Conservation (phyloP, 305 asterid species). For the Fraxinus latifolia region DNA sequence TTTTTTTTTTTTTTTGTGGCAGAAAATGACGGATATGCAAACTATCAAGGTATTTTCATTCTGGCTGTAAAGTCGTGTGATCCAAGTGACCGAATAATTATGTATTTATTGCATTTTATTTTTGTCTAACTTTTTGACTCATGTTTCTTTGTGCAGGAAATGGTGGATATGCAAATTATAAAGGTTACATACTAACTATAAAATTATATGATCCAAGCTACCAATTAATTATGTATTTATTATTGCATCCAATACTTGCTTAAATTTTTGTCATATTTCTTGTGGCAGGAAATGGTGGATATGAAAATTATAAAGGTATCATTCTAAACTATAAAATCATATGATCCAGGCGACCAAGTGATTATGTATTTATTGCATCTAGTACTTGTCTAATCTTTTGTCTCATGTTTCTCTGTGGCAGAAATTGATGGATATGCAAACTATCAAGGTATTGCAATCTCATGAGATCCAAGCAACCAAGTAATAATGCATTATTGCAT, state of each 20-base stretch:
- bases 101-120: conserved; percentile 1
- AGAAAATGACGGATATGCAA: conserved; percentile 57
- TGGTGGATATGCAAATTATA: neutral
- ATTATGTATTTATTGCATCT: neutral
- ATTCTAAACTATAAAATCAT: neutral
- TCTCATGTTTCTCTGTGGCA: neutral
- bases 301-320: neutral
- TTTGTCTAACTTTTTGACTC: neutral
- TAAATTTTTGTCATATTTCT: neutral
- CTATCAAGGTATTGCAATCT: neutral
- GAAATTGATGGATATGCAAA: conserved; percentile 5
- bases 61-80: conserved; percentile 7
- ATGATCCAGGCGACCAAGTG: neutral
- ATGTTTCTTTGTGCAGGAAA: conserved; percentile 31
- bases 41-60: neutral
- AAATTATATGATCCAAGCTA: neutral
- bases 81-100: neutral
- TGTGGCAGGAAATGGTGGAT: conserved; percentile 32
- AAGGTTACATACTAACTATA: neutral
- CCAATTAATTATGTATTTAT: neutral
- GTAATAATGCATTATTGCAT: conserved; percentile 1
- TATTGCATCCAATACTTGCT: neutral
- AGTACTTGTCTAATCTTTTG: neutral
- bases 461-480: neutral
- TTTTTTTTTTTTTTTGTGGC: neutral